Conservation (phyloP, 176 grass and related monocot genomes). For the Secale cereale region DNA sequence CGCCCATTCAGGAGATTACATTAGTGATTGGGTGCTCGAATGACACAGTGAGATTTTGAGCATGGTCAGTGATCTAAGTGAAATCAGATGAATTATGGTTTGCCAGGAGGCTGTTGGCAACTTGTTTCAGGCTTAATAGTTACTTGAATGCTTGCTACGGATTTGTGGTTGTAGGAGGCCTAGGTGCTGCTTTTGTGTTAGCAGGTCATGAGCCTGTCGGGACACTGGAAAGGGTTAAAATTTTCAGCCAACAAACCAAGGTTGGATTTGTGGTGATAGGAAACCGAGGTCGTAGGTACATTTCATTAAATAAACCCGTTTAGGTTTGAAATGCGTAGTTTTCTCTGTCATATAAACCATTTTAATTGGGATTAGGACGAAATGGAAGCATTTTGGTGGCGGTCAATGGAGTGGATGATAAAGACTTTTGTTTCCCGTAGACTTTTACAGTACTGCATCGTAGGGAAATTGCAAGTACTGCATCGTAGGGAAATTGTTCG, state of each 20-base stretch:
- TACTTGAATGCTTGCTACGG: background rate
- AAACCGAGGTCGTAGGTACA: background rate
- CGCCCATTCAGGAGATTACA: background rate
- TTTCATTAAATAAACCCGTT: background rate
- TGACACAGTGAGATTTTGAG: background rate
- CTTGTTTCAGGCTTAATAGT: background rate
- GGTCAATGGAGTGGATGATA: background rate
- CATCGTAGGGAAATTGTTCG: background rate
- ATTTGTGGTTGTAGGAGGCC: background rate
- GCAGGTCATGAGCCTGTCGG: background rate
- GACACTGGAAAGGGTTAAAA: background rate
- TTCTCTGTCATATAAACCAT: background rate
- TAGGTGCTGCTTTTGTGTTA: background rate
- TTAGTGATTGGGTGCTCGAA: background rate
- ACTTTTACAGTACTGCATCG: background rate
- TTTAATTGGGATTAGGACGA: background rate
- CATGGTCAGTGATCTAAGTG: background rate
- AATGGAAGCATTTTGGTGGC: background rate
- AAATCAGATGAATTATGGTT: conserved; percentile 15
- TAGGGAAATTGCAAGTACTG: background rate
- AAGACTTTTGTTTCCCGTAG: background rate
- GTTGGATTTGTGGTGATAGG: too few relatives aligned
- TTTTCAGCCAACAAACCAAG: background rate
- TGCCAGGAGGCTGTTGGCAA: background rate
- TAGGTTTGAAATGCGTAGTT: background rate